These are phyloP conservation scores for Verticillium zaregamsianum DNA, from an alignment of 2,329 filamentous ascomycete genomes.

Conservation along the genomic window DNA sequence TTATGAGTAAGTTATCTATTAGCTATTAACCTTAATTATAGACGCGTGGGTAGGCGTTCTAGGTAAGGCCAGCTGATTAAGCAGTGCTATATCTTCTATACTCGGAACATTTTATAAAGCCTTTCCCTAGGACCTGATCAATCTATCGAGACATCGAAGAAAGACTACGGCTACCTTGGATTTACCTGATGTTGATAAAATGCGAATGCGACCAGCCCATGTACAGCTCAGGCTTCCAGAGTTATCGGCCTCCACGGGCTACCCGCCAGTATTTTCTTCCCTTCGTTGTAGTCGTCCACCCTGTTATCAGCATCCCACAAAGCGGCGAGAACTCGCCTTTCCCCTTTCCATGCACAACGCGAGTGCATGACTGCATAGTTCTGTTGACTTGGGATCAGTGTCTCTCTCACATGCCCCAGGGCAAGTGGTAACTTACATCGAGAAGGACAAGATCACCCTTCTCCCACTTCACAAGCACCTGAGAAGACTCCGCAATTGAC, in stretches of 20 bases:
- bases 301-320: constrained; percentile 23
- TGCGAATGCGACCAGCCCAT: too few relatives aligned
- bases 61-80: too few relatives aligned
- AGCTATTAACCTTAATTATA: too few relatives aligned
- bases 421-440: constrained; percentile 17
- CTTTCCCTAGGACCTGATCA: too few relatives aligned
- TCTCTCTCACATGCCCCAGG: background rate
- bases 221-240: background rate
- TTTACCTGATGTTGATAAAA: too few relatives aligned
- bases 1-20: too few relatives aligned
- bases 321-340: constrained; percentile 24
- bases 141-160: too few relatives aligned
- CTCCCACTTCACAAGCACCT: constrained; percentile 22
- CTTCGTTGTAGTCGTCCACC: constrained; percentile 20
- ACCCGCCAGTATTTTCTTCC: constrained; percentile 11
- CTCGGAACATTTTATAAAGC: too few relatives aligned
- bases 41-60: too few relatives aligned
- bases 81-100: too few relatives aligned
- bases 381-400: constrained; percentile 11
- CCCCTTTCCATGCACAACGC: constrained; percentile 22
- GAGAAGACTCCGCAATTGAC: constrained; percentile 18
- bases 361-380: constrained; percentile 30
- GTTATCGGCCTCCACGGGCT: constrained; percentile 9
- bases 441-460: constrained; percentile 24
- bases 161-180: too few relatives aligned